Conservation (phyloP, 2,329 filamentous ascomycete genomes). For the Hymenoscyphus albidus region DNA sequence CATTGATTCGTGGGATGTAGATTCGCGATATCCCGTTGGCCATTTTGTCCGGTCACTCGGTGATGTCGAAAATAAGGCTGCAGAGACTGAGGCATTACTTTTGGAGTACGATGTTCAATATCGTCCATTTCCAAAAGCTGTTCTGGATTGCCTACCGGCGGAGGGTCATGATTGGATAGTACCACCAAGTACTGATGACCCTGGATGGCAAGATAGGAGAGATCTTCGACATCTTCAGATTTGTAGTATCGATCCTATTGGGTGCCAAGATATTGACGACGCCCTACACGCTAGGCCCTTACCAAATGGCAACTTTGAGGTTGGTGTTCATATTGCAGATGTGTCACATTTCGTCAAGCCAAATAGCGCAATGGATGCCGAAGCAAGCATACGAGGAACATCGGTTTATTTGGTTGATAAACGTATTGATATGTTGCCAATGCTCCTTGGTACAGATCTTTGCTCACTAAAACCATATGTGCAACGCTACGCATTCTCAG, state of each 20-base stretch:
- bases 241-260: conserved; percentile 94
- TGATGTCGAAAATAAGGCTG: conserved; percentile 93
- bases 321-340: conserved; percentile 97
- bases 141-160: conserved; percentile 84
- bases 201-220: conserved; percentile 79
- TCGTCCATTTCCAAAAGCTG: conserved; percentile 90
- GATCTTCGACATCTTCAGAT: conserved; percentile 84
- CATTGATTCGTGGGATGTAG: conserved; percentile 92
- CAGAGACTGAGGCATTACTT: conserved; percentile 90
- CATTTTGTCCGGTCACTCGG: conserved; percentile 93
- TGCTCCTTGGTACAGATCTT: conserved; percentile 90
- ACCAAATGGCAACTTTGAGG: conserved; percentile 90
- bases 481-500: conserved; percentile 86
- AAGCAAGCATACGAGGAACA: conserved; percentile 89
- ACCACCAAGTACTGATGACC: conserved; percentile 71
- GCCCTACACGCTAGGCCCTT: conserved; percentile 82
- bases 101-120: conserved; percentile 98
- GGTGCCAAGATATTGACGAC: conserved; percentile 98
- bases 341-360: conserved; percentile 99
- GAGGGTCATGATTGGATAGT: conserved; percentile 96
- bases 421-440: conserved; percentile 98
- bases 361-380: conserved; percentile 93
- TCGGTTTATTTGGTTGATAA: conserved; percentile 98
- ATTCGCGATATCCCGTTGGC: conserved; percentile 86
- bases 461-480: conserved; percentile 97